Conservation (phyloP, 2,329 filamentous ascomycete species). For the Fusarium burgessii region DNA sequence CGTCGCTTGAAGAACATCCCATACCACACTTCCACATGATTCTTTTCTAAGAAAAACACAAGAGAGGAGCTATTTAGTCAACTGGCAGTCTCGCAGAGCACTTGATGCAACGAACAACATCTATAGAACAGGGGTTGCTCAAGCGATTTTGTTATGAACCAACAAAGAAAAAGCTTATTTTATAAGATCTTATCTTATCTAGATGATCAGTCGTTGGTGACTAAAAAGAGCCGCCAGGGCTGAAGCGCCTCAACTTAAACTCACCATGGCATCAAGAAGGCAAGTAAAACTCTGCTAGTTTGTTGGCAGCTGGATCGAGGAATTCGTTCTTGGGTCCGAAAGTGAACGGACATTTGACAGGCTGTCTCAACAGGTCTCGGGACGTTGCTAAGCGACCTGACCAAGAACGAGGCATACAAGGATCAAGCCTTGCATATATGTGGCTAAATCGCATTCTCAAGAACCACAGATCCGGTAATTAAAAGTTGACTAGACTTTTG, state of each 20-base stretch:
- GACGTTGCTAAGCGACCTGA: not conserved
- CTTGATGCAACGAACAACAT: not conserved
- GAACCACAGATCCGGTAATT: not conserved
- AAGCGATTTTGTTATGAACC: not conserved
- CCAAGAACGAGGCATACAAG: not conserved
- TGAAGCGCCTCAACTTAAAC: slow-evolving; percentile 16
- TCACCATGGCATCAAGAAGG: not conserved
- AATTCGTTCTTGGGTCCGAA: not conserved
- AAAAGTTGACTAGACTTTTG: not conserved
- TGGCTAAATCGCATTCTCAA: not conserved
- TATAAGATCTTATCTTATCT: slow-evolving; percentile 27
- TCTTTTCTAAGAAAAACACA: not conserved
- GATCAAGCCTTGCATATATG: not conserved
- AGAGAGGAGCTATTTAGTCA: not conserved
- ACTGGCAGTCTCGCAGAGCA: not conserved
- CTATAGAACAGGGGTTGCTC: not conserved
- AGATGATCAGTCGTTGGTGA: not conserved
- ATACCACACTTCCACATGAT: not conserved
- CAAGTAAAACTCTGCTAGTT: not conserved
- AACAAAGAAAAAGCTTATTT: not conserved
- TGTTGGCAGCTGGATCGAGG: not conserved
- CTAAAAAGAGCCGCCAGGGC: slow-evolving; percentile 8
- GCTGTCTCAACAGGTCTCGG: not conserved
- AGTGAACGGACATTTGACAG: not conserved
- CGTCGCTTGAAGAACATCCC: not conserved